Percentiles rank a stretch among this genome's conserved stretches.
phyloP scores from a whole-genome alignment of 768 basidiomycete species.

The Lentinula detonsa region DNA sequence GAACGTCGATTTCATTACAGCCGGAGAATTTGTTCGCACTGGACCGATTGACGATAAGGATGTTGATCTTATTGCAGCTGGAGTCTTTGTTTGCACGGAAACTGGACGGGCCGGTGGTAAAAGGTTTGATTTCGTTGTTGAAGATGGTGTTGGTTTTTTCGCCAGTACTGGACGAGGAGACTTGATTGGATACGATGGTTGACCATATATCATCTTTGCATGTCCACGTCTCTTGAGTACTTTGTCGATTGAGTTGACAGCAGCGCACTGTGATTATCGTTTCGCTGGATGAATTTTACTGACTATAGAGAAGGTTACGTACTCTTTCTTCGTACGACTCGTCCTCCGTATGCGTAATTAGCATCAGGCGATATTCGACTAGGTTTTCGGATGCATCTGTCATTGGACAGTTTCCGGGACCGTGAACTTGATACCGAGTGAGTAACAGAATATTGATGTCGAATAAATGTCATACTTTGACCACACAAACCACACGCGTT shows the following conservation, averaged over 20 bases:
- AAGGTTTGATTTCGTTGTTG: not conserved
- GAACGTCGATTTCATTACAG: no score
- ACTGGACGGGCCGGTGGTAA: no score
- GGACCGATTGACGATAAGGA: not conserved
- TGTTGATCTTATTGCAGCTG: no score
- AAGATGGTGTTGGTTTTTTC: slow-evolving; percentile 11
- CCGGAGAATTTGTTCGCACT: not conserved
- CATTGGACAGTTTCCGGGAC: slow-evolving; percentile 52
- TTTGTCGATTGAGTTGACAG: slow-evolving; percentile 66
- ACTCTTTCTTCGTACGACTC: slow-evolving; percentile 66
- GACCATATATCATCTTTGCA: slow-evolving; percentile 49
- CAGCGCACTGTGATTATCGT: slow-evolving; percentile 40
- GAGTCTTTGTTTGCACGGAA: not conserved
- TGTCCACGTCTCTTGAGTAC: slow-evolving; percentile 52
- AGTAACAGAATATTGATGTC: not conserved
- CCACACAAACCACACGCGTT: slow-evolving; percentile 60
- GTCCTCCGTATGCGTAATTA: slow-evolving; percentile 56
- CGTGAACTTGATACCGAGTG: not conserved
- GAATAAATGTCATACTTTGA: not conserved
- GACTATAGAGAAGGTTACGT: slow-evolving; percentile 13
- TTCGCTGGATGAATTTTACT: slow-evolving; percentile 7
- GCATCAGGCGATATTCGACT: slow-evolving; percentile 61
- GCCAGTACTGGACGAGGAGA: slow-evolving; percentile 16
- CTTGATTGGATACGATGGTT: slow-evolving; percentile 55
- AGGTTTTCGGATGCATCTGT: slow-evolving; percentile 59